phyloP scores from a whole-genome alignment of 768 basidiomycete species.

The Trametes villosa region DNA sequence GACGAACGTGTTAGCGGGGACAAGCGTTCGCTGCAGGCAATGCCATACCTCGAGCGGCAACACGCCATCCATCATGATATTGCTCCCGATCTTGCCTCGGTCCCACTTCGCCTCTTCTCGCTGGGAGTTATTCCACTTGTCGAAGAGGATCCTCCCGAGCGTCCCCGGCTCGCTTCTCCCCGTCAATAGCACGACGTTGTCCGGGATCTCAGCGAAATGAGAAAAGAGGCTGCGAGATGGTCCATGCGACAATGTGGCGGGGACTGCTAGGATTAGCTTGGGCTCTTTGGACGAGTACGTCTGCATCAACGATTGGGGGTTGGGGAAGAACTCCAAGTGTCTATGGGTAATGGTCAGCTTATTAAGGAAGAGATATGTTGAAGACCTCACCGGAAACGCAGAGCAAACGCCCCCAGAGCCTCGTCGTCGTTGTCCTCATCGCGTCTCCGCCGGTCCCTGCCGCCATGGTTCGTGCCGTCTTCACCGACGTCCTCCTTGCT shows the following conservation, averaged over 20 bases:
- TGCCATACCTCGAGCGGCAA: conserved; percentile 65
- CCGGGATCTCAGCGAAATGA: conserved; percentile 80
- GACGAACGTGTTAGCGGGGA: neutral
- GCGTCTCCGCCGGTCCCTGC: conserved; percentile 45
- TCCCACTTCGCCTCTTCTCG: conserved; percentile 85
- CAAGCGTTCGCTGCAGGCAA: neutral
- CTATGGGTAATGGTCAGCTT: conserved; percentile 43
- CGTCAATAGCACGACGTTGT: conserved; percentile 89
- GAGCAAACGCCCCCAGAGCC: conserved; percentile 80
- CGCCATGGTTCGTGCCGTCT: conserved; percentile 48
- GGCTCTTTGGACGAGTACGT: conserved; percentile 87
- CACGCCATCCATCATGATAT: conserved; percentile 77
- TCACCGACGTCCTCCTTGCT: conserved; percentile 91
- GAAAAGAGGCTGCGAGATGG: conserved; percentile 86
- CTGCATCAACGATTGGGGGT: conserved; percentile 77
- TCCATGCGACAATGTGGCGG: conserved; percentile 91
- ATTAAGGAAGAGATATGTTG: neutral
- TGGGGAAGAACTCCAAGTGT: conserved; percentile 90
- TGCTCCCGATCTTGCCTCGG: conserved; percentile 84
- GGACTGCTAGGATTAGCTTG: conserved; percentile 92
- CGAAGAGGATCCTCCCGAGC: conserved; percentile 76
- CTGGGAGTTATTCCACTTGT: conserved; percentile 86
- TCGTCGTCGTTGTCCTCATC: conserved; percentile 69
- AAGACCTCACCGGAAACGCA: conserved; percentile 82
- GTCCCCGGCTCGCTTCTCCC: conserved; percentile 79